Conservation (phyloP, 202 grass and related monocot species). For the Tripidium arundinaceum region DNA sequence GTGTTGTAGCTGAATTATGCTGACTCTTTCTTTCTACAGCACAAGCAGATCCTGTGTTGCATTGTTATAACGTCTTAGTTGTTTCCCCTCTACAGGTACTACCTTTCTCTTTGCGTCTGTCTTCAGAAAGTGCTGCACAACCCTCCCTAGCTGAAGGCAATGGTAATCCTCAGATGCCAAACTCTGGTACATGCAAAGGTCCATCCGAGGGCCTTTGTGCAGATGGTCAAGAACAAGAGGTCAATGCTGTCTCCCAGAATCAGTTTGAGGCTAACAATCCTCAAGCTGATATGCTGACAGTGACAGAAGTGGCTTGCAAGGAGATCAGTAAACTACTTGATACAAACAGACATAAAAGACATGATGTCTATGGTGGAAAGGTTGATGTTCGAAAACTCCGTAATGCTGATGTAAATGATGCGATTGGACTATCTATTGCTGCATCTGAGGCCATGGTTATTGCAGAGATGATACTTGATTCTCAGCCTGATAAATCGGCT, state of each 20-base stretch:
- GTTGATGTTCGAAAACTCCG: conserved; percentile 42
- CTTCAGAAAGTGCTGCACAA: conserved; percentile 44
- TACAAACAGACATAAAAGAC: conserved; percentile 31
- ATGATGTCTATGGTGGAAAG: conserved; percentile 25
- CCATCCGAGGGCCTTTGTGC: background rate
- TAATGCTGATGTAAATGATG: conserved; percentile 52
- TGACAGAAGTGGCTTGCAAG: conserved; percentile 21
- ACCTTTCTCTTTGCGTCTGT: conserved; percentile 64
- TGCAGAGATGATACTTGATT: conserved; percentile 54
- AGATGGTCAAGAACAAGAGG: conserved; percentile 33
- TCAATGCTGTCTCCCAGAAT: conserved; percentile 4
- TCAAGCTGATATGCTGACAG: conserved; percentile 2
- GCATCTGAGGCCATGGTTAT: conserved; percentile 94
- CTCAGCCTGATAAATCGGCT: conserved; percentile 35
- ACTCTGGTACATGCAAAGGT: conserved; percentile 27
- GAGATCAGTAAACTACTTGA: conserved; percentile 19
- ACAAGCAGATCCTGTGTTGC: background rate
- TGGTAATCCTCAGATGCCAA: conserved; percentile 24
- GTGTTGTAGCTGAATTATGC: background rate
- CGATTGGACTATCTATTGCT: conserved; percentile 77
- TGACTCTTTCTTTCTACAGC: background rate
- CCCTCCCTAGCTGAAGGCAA: conserved; percentile 34
- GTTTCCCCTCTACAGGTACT: conserved; percentile 36
- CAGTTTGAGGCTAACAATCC: conserved; percentile 18
- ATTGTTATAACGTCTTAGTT: conserved; percentile 21